Evolutionary conservation across 2,329 filamentous ascomycete species (phyloP).

Genomic region (Fusarium paranaense): DNA sequence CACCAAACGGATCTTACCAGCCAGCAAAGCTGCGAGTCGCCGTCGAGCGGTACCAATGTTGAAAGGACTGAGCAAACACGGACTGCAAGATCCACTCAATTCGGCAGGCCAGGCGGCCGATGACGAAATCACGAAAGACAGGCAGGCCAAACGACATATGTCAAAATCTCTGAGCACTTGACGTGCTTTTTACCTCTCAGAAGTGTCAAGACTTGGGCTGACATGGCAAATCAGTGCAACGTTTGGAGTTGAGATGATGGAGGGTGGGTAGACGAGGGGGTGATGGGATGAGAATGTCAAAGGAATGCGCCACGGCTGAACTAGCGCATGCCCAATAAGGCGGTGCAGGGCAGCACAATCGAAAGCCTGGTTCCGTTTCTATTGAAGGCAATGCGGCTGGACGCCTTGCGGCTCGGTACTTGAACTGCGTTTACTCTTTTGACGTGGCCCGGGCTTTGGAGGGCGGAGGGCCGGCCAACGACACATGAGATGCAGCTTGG

Average conservation of each 20-base stretch:
- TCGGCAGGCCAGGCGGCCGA: conserved; percentile 1
- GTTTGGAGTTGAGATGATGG: conserved; percentile 26
- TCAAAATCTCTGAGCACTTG: conserved; percentile 2
- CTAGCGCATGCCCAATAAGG: conserved; percentile 39
- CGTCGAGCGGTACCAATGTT: conserved; percentile 21
- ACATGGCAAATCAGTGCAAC: conserved; percentile 1
- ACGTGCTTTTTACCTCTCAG: background rate
- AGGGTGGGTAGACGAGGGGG: background rate
- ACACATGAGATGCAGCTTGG: conserved; percentile 44
- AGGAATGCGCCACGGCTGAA: conserved; percentile 43
- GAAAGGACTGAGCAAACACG: conserved; percentile 34
- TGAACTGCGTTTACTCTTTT: conserved; percentile 32
- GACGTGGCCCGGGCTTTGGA: conserved; percentile 33
- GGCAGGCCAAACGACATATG: background rate
- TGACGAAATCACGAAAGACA: background rate
- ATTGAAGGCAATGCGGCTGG: conserved; percentile 37
- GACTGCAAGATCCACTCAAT: background rate
- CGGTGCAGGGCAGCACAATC: conserved; percentile 33
- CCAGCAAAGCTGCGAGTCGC: conserved; percentile 21
- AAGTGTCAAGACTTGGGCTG: background rate
- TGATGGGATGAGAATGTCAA: conserved; percentile 26
- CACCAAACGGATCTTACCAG: conserved; percentile 31
- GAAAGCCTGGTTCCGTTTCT: conserved; percentile 31
- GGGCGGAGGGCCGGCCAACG: conserved; percentile 35
- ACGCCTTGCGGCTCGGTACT: conserved; percentile 36